Evolutionary conservation across 140 eudicot species (phyloP).

Genomic region (Oenanthe javanica): DNA sequence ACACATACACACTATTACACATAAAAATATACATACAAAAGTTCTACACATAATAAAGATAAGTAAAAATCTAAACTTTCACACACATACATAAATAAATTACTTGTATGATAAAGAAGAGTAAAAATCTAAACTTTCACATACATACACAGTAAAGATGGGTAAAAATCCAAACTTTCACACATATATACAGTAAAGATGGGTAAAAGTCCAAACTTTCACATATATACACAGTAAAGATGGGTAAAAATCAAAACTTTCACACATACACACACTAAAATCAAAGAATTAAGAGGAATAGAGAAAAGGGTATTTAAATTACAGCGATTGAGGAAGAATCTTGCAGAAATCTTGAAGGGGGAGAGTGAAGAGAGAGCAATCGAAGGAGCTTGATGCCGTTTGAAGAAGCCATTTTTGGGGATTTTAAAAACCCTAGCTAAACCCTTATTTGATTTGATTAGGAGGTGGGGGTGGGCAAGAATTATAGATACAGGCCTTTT

Average conservation of each 20-base stretch:
- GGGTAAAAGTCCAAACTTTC: neutral
- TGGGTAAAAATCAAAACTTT: neutral
- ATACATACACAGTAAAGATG: neutral
- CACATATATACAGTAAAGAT: neutral
- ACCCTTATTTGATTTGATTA: neutral
- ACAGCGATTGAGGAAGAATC: slow-evolving; percentile 2
- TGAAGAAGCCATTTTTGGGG: slow-evolving; percentile 5
- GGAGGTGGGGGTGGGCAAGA: neutral
- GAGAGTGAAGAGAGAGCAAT: slow-evolving; percentile 2
- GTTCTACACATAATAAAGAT: neutral
- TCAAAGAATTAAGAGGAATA: neutral
- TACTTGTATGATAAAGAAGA: neutral
- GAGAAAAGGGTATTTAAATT: neutral
- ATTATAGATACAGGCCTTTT: neutral
- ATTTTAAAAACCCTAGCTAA: slow-evolving; percentile 2
- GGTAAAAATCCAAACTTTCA: neutral
- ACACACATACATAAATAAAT: neutral
- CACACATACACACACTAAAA: neutral
- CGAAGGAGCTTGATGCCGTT: neutral
- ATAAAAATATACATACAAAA: neutral
- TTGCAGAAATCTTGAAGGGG: neutral
- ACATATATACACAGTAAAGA: neutral
- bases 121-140: neutral
- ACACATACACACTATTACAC: neutral
- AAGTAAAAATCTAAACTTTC: neutral